Percentiles rank a stretch among this genome's conserved stretches.
These are phyloP conservation scores for Corymbia maculata DNA, from an alignment of 345 rosid species.

Conservation along the genomic window DNA sequence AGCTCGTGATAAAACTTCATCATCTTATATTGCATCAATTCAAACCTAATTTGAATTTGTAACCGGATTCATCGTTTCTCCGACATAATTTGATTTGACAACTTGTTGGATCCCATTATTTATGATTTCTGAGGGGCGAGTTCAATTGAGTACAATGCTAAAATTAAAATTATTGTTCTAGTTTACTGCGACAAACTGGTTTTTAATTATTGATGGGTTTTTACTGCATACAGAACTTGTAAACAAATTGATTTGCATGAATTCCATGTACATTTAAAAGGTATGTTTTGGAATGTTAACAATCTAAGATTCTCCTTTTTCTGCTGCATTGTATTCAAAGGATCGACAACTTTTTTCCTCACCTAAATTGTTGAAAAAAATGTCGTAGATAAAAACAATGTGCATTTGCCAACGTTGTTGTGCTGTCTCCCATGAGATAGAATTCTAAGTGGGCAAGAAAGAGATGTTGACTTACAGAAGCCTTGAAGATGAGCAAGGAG, in stretches of 20 bases:
- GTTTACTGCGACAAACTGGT: not conserved
- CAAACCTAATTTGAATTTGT: not conserved
- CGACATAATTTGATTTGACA: not conserved
- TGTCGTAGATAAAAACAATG: not conserved
- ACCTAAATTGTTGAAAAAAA: not conserved
- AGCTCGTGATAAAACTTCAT: not conserved
- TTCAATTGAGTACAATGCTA: not conserved
- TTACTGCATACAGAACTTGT: not conserved
- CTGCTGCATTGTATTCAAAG: not conserved
- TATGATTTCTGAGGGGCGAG: not conserved
- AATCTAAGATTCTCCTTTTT: not conserved
- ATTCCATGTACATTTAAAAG: not conserved
- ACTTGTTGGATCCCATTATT: not conserved
- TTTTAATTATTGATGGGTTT: not conserved
- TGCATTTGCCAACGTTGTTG: not conserved
- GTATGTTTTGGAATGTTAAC: not conserved
- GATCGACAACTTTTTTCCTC: not conserved
- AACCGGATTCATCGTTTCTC: not conserved
- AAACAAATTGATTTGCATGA: not conserved
- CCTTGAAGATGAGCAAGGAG: constrained; percentile 13
- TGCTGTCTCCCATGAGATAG: not conserved
- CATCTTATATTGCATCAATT: not conserved
- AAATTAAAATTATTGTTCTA: not conserved
- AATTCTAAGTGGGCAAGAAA: not conserved
- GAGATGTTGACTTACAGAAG: not conserved